Evolutionary conservation across 2,329 filamentous ascomycete species (phyloP).

Genomic region (Aspergillus nomiae): DNA sequence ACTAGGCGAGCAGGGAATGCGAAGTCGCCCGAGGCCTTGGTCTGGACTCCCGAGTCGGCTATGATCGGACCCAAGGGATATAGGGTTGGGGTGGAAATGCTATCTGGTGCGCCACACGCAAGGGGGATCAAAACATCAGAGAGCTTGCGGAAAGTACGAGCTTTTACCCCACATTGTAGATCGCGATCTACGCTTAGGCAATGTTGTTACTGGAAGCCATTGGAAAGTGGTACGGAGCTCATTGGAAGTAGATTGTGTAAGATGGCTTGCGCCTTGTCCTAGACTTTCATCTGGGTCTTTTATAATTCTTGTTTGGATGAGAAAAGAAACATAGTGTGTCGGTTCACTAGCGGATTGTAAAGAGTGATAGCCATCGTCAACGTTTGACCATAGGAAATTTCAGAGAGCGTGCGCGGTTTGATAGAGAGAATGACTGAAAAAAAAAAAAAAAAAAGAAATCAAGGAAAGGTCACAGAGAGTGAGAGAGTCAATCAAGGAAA

Average conservation of each 20-base stretch:
- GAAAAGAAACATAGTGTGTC: neutral
- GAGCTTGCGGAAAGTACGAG: neutral
- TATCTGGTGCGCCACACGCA: neutral
- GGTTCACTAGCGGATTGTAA: neutral
- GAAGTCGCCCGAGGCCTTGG: neutral
- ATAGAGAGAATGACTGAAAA: neutral
- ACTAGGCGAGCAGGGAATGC: neutral
- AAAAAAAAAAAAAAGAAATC: too few species aligned
- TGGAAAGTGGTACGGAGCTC: neutral
- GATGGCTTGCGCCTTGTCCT: neutral
- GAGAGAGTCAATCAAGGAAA: neutral
- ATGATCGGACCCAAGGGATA: neutral
- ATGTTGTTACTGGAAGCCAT: neutral
- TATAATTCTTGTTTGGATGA: neutral
- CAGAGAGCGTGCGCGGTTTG: neutral
- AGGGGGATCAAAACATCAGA: neutral
- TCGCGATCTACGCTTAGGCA: neutral
- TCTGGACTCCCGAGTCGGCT: neutral
- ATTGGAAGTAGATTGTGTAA: neutral
- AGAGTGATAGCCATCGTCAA: slow-evolving; percentile 4
- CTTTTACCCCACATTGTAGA: neutral
- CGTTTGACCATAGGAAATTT: neutral
- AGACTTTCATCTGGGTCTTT: neutral
- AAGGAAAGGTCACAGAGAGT: slow-evolving; percentile 1
- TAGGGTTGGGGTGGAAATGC: neutral